Evolutionary conservation across 1,139 yeast species (phyloP).

Genomic region (Meyerozyma elateridarum): DNA sequence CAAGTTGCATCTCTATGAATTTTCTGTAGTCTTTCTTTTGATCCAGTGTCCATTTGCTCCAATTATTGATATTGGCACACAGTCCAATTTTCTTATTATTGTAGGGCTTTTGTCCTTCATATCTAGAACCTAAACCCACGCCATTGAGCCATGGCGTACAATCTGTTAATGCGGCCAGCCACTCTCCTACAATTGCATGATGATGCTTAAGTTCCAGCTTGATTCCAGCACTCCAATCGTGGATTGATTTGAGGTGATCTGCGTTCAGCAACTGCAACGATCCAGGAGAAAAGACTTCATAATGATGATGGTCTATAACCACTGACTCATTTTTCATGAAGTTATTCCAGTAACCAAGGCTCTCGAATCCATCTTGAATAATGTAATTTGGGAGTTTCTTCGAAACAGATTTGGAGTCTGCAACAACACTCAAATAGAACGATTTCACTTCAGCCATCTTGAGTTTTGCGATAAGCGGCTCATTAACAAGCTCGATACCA

Average conservation of each 20-base stretch:
- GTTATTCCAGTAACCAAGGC: constrained; percentile 46
- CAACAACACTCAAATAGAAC: constrained; percentile 40
- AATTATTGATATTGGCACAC: constrained; percentile 25
- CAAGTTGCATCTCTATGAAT: constrained; percentile 42
- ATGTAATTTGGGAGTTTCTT: constrained; percentile 42
- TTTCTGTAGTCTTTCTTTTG: constrained; percentile 44
- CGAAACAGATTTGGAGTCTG: constrained; percentile 30
- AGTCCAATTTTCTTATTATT: constrained; percentile 30
- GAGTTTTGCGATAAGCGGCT: constrained; percentile 50
- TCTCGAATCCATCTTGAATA: constrained; percentile 56
- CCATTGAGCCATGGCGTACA: constrained; percentile 67
- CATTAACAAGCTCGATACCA: constrained; percentile 63
- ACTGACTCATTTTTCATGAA: constrained; percentile 41
- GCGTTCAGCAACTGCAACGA: constrained; percentile 36
- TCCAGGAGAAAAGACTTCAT: constrained; percentile 49
- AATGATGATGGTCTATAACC: constrained; percentile 62
- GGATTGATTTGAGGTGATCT: constrained; percentile 33
- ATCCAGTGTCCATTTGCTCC: constrained; percentile 31
- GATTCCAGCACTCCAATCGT: constrained; percentile 33
- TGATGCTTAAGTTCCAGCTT: constrained; percentile 35
- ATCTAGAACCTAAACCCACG: constrained; percentile 54
- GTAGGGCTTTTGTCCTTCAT: constrained; percentile 44
- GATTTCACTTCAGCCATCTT: constrained; percentile 31
- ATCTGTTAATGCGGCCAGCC: constrained; percentile 62
- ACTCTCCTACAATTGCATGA: constrained; percentile 57